These are phyloP conservation scores for Gentiana straminea DNA, from an alignment of 257 asterid genomes.

Conservation along the genomic window DNA sequence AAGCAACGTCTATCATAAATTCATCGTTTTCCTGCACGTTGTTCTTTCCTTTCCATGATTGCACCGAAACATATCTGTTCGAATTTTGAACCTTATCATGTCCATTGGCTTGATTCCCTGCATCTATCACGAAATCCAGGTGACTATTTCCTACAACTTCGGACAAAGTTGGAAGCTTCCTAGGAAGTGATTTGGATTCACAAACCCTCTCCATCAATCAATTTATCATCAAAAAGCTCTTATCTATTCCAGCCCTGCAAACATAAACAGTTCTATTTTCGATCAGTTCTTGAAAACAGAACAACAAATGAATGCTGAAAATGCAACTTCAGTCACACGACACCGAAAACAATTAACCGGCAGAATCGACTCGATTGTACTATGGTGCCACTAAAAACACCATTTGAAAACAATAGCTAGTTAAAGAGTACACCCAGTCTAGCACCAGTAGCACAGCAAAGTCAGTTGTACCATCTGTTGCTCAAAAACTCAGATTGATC, in stretches of 20 bases:
- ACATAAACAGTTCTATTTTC: background rate
- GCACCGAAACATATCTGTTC: constrained; percentile 20
- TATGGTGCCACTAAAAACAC: too few relatives aligned
- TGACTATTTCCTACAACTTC: constrained; percentile 11
- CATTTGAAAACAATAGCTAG: too few relatives aligned
- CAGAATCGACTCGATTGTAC: too few relatives aligned
- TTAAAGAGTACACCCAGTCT: too few relatives aligned
- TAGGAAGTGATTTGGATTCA: constrained; percentile 36
- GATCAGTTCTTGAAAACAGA: background rate
- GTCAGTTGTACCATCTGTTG: too few relatives aligned
- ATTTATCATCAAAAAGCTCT: constrained; percentile 46
- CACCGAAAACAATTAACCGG: too few relatives aligned
- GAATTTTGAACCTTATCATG: constrained; percentile 32
- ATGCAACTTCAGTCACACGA: too few relatives aligned
- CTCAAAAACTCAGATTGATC: too few relatives aligned
- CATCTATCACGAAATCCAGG: constrained; percentile 32
- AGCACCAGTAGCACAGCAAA: too few relatives aligned
- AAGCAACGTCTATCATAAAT: constrained; percentile 29
- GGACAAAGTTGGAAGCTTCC: constrained; percentile 29
- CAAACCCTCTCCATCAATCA: constrained; percentile 55
- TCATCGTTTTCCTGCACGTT: constrained; percentile 38
- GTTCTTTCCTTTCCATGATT: constrained; percentile 47
- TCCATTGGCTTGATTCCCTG: constrained; percentile 20
- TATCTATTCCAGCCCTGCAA: background rate
- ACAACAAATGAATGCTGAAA: background rate